Conservation (phyloP, 148 eudicot genomes). For the Salicornia ramosissima region DNA sequence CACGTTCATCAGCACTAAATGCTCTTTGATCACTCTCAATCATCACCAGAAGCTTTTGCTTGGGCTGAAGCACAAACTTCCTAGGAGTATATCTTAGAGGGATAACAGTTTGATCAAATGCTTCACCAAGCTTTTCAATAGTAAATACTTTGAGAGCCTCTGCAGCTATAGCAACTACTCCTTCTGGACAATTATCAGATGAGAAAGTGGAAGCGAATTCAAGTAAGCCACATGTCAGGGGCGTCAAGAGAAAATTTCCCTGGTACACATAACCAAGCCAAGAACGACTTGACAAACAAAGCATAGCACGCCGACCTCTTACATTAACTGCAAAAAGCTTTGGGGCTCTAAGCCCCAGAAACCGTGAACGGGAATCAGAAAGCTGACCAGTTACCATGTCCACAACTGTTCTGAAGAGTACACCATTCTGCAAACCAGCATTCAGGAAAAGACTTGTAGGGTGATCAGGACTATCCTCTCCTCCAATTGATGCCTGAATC, state of each 20-base stretch:
- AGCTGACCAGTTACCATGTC: constrained; percentile 98
- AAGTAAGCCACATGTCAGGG: constrained; percentile 83
- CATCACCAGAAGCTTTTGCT: constrained; percentile 61
- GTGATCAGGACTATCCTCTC: constrained; percentile 99
- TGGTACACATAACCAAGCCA: constrained; percentile 98
- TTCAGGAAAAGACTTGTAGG: constrained; percentile 94
- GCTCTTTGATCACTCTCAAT: constrained; percentile 99
- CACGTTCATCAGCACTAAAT: constrained; percentile 86
- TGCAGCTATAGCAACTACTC: constrained; percentile 97
- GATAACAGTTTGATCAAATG: constrained; percentile 86
- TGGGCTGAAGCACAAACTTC: constrained; percentile 86
- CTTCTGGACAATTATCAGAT: constrained; percentile 98
- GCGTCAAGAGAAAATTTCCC: constrained; percentile 94
- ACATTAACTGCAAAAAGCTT: constrained; percentile 75
- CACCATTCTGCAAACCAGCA: constrained; percentile 93
- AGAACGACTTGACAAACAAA: constrained; percentile 94
- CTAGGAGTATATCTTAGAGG: constrained; percentile 94
- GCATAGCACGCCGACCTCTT: constrained; percentile 90
- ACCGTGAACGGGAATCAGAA: constrained; percentile 94
- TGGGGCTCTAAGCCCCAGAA: constrained; percentile 84
- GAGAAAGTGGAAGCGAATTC: constrained; percentile 96
- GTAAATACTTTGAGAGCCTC: constrained; percentile 89
- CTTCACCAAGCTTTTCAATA: constrained; percentile 91
- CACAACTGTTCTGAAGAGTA: constrained; percentile 92
- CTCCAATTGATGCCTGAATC: constrained; percentile 91